These are phyloP conservation scores for Spinellus fusiger DNA, from an alignment of 192 early-diverging fungal genomes.

Conservation along the genomic window DNA sequence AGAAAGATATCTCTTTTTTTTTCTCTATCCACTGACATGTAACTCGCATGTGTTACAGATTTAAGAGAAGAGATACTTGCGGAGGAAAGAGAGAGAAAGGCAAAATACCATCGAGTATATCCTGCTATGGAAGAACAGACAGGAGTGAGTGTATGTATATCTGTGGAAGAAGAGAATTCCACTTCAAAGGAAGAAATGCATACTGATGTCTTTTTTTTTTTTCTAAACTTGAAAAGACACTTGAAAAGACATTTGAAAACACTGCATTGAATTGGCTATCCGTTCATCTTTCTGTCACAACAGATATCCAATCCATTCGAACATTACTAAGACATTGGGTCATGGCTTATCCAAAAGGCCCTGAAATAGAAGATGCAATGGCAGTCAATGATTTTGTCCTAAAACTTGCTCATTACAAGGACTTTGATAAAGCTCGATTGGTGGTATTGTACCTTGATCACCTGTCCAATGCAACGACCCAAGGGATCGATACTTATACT, in stretches of 20 bases:
- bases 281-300: constrained; percentile 6
- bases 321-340: constrained; percentile 19
- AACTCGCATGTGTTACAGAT: not conserved
- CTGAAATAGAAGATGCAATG: constrained; percentile 27
- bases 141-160: too few species aligned
- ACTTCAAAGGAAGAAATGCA: too few species aligned
- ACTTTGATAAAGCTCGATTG: constrained; percentile 27
- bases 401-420: constrained; percentile 14
- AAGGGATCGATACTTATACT: not conserved
- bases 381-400: constrained; percentile 23
- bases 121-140: too few species aligned
- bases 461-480: not conserved
- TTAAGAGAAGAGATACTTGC: not conserved
- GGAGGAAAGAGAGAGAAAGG: not conserved
- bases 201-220: too few species aligned
- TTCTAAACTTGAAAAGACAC: too few species aligned
- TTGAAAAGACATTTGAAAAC: too few species aligned
- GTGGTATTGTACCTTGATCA: constrained; percentile 18
- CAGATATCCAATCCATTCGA: constrained; percentile 16
- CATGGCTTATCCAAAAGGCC: not conserved
- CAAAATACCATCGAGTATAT: too few species aligned
- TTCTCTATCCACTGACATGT: not conserved
- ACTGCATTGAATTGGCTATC: too few species aligned
- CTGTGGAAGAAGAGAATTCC: too few species aligned
- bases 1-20: too few species aligned